Base-by-base conservation (phyloP, 805 yeast species). In the Kluyveromyces starmeri region DNA sequence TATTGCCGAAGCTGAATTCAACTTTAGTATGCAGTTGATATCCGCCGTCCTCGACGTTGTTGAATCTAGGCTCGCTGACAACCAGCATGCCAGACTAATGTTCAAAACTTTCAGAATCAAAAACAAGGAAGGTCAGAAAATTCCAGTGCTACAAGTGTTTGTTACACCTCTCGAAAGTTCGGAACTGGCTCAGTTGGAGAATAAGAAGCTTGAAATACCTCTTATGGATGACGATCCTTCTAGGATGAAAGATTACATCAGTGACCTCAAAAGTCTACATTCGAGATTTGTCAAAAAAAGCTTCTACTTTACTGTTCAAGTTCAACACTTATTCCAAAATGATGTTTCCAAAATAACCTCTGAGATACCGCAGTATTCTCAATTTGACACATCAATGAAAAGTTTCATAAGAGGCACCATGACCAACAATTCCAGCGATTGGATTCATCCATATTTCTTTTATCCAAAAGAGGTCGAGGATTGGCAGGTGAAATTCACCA, bases 1-100 rank as follows among this genome's bases (percentile, higher is more conserved):
- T 39, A 51, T 81, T 32, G 95, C 89, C 0, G 75, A 79, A 16
- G 54, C 57, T 11, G 95, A 85, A 53, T 82, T 84, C 53, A 70
- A 67, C 42, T 51, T 71, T 13, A 76, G 86, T 5, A 46, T 81
- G 40, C 53, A 63, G 8, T 51, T 83, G 2, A 64, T 82, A 60
- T 55, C 61, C n/a, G 53, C 60, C 13, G 27, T 77, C 2, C 41
- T 80, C 37, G 59, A 35, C 7, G 29, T 66, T 17, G 39, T 46
- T 3, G 55, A 74, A 18, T 51, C 55, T 1, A 39, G 46, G 5
- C 47, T 58, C n/a, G 51, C 50, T 10, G 20, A 45, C 3, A 50
- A 61, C 2, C 50, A 57, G 7, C 42, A 49, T 21, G 59, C 71
- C 2, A 56, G 73, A 34, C 36, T 69, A 35, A 48, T 59, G 8